Evolutionary conservation across 768 basidiomycete genomes (phyloP), one percentile per base, ranked within the genome.

Genomic region (Pleurotus ostreatus): DNA sequence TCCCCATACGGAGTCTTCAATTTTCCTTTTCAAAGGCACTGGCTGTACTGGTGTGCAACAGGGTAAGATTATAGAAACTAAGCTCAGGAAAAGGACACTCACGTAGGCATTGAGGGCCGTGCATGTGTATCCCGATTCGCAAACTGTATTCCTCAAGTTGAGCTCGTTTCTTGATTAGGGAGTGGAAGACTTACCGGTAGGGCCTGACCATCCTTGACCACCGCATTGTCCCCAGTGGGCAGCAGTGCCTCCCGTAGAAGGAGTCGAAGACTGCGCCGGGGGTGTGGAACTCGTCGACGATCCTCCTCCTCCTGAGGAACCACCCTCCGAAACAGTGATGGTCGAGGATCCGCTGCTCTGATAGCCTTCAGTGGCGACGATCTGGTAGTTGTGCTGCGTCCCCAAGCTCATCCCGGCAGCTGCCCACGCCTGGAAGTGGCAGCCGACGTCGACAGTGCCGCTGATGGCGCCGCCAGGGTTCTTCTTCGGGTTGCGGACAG

Each of bases 321-420:
- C 48, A 15, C 48, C 48, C 18, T 60, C 61, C 0, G 66, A 70
- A 15, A 48, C 34, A n/a, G 40, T 39, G 47, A 43, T 41, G 1
- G 49, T 18, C 18, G 70, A 71, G 53, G 80, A 69, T 23, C 79
- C 78, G 57, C 70, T 75, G 66, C 72, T 74, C 58, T 68, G 59
- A 65, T 76, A 75, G 3, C 75, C 75, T 57, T 79, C 78, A 6
- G 75, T 75, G 23, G 78, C 77, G 55, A 78, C 63, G 55, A 79
- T 77, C 70, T 78, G 76, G 64, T 78, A 78, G 61, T 71, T 68
- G 66, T 70, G 69, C 26, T n/a, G 6, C 41, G 68, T 61, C n/a
- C 75, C 77, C 57, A 78, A 56, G 16, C 57, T 59, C 71, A 79
- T 64, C 8, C 77, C 77, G 15, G 68, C 57, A 5, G 53, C 56